Conservation (phyloP, 2,329 filamentous ascomycete species). For the Exophiala mesophila region DNA sequence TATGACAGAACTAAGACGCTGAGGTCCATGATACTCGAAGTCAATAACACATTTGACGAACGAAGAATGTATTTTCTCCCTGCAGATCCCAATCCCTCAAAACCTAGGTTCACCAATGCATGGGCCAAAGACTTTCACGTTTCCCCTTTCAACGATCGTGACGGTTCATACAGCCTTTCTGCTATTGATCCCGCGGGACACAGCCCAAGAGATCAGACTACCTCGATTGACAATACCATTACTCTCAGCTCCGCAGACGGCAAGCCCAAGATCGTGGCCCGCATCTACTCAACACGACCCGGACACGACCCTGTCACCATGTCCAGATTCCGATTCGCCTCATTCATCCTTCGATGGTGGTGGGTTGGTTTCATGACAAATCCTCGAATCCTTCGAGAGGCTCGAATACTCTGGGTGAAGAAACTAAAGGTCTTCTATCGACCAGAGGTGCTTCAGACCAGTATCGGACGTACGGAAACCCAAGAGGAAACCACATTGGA, state of each 20-base stretch:
- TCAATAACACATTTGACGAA: conserved; percentile 74
- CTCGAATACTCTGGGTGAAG: conserved; percentile 16
- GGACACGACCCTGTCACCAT: conserved; percentile 4
- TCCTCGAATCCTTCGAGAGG: conserved; percentile 17
- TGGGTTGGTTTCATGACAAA: conserved; percentile 22
- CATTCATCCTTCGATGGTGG: conserved; percentile 16
- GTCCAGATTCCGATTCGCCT: conserved; percentile 1
- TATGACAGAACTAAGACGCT: conserved; percentile 57
- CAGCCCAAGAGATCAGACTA: conserved; percentile 32
- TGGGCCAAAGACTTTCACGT: conserved; percentile 73
- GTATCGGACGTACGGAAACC: conserved; percentile 15
- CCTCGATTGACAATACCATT: conserved; percentile 27
- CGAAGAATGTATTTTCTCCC: conserved; percentile 61
- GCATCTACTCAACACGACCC: conserved; percentile 10
- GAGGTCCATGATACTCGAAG: conserved; percentile 63
- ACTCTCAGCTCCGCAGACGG: conserved; percentile 10
- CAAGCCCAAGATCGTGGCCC: conserved; percentile 19
- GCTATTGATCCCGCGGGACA: conserved; percentile 45
- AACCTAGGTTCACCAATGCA: conserved; percentile 41
- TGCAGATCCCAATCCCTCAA: conserved; percentile 25
- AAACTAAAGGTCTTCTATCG: conserved; percentile 17
- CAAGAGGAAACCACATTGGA: conserved; percentile 16
- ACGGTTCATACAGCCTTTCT: conserved; percentile 50
- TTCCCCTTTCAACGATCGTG: conserved; percentile 66
- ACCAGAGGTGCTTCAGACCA: conserved; percentile 14